These are phyloP conservation scores for Entomortierella lignicola DNA, from an alignment of 192 early-diverging fungal genomes.

Conservation along the genomic window DNA sequence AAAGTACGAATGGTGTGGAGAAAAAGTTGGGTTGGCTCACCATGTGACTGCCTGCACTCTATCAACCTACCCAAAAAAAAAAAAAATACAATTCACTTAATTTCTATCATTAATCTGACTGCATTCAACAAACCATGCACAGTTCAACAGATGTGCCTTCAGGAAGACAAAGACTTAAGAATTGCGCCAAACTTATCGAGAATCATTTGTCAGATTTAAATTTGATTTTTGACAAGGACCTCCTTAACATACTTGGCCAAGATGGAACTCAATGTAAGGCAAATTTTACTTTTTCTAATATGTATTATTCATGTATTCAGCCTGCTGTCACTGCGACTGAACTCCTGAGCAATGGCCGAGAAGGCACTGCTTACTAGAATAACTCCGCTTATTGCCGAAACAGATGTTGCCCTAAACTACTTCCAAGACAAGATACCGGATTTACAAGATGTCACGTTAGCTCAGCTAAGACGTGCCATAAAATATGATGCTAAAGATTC, in stretches of 20 bases:
- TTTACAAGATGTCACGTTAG: slow-evolving; percentile 6
- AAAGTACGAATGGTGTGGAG: too few species aligned
- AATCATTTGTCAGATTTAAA: slow-evolving; percentile 43
- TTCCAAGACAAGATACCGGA: slow-evolving; percentile 18
- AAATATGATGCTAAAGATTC: slow-evolving; percentile 45
- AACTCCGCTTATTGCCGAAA: neutral
- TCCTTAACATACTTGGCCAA: slow-evolving; percentile 17
- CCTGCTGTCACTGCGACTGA: too few species aligned
- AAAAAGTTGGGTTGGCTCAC: too few species aligned
- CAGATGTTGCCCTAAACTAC: slow-evolving; percentile 19
- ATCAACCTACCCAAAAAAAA: neutral
- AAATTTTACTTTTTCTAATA: neutral
- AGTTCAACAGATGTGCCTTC: neutral
- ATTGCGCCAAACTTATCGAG: slow-evolving; percentile 25
- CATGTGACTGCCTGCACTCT: neutral
- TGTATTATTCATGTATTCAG: neutral
- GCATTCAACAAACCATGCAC: neutral
- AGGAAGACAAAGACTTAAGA: slow-evolving; percentile 36
- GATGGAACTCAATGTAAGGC: slow-evolving; percentile 36
- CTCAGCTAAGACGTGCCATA: slow-evolving; percentile 44
- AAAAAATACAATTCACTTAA: neutral
- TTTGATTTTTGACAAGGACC: slow-evolving; percentile 42
- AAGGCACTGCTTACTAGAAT: neutral
- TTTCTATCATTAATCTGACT: neutral
- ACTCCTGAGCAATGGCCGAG: too few species aligned